These are phyloP conservation scores for Cyclocybe aegerita DNA, from an alignment of 768 basidiomycete species.

Conservation along the genomic window DNA sequence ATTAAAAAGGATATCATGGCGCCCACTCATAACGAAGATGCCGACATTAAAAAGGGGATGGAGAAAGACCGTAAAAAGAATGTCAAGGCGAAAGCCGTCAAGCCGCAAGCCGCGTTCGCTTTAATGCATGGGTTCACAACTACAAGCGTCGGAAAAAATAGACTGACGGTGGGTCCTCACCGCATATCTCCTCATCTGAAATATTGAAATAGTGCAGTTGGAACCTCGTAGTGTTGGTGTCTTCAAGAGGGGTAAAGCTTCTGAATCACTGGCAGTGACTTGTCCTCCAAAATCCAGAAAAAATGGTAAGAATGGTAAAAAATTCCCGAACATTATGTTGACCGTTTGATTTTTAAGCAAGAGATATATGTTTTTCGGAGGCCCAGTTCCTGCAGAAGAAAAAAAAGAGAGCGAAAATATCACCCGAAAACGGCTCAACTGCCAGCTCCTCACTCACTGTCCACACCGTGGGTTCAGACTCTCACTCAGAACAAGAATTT, in stretches of 20 bases:
- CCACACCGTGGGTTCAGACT: background rate
- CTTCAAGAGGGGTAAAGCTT: slow-evolving; percentile 67
- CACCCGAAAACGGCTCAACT: slow-evolving; percentile 6
- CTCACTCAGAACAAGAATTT: background rate
- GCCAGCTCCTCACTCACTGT: background rate
- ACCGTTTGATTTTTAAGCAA: background rate
- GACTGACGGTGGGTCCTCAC: slow-evolving; percentile 52
- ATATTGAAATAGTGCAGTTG: slow-evolving; percentile 27
- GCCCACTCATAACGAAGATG: slow-evolving; percentile 19
- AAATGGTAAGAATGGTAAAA: slow-evolving; percentile 8
- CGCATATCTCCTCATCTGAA: background rate
- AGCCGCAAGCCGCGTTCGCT: slow-evolving; percentile 49
- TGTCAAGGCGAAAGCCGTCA: slow-evolving; percentile 27
- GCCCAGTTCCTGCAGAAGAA: slow-evolving; percentile 38
- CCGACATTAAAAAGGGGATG: slow-evolving; percentile 8
- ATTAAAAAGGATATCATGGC: slow-evolving; percentile 54
- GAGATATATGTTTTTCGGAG: slow-evolving; percentile 41
- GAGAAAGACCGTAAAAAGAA: slow-evolving; percentile 22
- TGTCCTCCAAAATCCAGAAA: slow-evolving; percentile 3
- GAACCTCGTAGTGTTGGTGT: slow-evolving; percentile 50
- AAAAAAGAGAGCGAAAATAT: slow-evolving; percentile 18
- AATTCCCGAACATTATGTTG: background rate
- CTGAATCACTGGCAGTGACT: slow-evolving; percentile 33
- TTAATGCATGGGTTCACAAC: slow-evolving; percentile 70
- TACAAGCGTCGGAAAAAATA: slow-evolving; percentile 58